Base-by-base conservation (phyloP, 495 filamentous ascomycete genomes). In the Penicillium parvum region DNA sequence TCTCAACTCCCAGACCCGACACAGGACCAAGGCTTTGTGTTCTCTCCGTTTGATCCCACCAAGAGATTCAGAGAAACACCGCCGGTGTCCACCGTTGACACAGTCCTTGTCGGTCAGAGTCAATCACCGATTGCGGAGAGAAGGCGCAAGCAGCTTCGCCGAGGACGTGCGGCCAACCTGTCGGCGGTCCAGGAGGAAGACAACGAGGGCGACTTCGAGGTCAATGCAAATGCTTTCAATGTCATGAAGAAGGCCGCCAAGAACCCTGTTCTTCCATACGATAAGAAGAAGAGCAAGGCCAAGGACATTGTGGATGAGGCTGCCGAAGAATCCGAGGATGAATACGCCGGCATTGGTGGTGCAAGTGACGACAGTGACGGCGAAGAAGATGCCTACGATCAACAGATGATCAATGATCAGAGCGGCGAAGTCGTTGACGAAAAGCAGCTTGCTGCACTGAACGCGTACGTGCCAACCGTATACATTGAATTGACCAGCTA, bases 311-410 rank as follows among this genome's bases (percentile, higher is more conserved):
- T 99, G 12, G 78, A 97, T 46, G 92, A 97, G 48, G 88, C 92
- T 54, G 92, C 92, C 27, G 88, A 92, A 52, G 92, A 99, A 69
- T 97, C 94, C 1, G 94, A 97, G 59, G 92, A 99, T 59, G 92
- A 99, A 61, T 99, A 96, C 58, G 92, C 90, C 22, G 94, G 94
- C 2, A 72, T 97, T 28, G 94, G 94, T 33, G 92, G 92, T 29
- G 84, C 76, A 3, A 89, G 88, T 61, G 90, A 91, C 36, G 94
- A 98, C 45, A 88, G 89, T 27, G 84, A 82, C 36, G 79, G 72
- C 16, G 82, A 83, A 26, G 86, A 88, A 43, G 77, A 84, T 35
- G 79, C 77, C 23, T 77, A 78, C 27, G 77, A 84, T 45, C 71
- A 86, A 41, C 80, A 84, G 47, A 85, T 88, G 61, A 92, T 97